These are phyloP conservation scores for Lactuca sativa DNA, from an alignment of 129 eudicot species.

Conservation along the genomic window DNA sequence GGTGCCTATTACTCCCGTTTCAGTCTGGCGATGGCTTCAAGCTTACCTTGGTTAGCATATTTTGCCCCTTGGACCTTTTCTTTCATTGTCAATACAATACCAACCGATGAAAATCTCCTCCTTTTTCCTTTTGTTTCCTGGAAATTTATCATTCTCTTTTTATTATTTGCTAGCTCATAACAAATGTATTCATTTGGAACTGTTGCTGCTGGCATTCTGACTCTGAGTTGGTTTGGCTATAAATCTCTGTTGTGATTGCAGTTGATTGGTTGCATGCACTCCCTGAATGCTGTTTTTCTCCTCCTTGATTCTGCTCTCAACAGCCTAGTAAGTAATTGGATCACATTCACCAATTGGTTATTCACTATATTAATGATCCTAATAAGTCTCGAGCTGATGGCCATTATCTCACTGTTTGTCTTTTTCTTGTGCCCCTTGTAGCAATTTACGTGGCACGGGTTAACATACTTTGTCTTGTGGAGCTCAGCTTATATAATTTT, in stretches of 20 bases:
- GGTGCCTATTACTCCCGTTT: conserved; percentile 76
- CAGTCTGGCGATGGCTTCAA: conserved; percentile 50
- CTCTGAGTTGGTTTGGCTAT: background rate
- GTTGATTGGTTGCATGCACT: conserved; percentile 79
- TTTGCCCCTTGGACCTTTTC: background rate
- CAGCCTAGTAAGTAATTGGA: conserved; percentile 51
- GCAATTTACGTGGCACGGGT: conserved; percentile 72
- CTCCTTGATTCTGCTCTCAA: conserved; percentile 68
- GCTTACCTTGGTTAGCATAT: conserved; percentile 66
- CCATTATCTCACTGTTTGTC: background rate
- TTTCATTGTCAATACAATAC: background rate
- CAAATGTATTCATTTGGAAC: background rate
- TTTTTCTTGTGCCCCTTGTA: conserved; percentile 32
- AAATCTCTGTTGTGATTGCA: conserved; percentile 26
- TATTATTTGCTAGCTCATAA: background rate
- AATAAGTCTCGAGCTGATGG: no score
- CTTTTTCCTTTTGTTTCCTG: no score
- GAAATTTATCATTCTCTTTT: no score
- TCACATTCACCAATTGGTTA: background rate
- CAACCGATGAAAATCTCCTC: no score
- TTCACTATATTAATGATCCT: no score
- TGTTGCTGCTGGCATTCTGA: background rate
- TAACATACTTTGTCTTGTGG: conserved; percentile 64
- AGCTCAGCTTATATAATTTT: conserved; percentile 54
- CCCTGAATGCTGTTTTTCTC: conserved; percentile 79